Conservation (phyloP, 1,284 basidiomycete genomes). For the Mycosarcoma mackinlayi region DNA sequence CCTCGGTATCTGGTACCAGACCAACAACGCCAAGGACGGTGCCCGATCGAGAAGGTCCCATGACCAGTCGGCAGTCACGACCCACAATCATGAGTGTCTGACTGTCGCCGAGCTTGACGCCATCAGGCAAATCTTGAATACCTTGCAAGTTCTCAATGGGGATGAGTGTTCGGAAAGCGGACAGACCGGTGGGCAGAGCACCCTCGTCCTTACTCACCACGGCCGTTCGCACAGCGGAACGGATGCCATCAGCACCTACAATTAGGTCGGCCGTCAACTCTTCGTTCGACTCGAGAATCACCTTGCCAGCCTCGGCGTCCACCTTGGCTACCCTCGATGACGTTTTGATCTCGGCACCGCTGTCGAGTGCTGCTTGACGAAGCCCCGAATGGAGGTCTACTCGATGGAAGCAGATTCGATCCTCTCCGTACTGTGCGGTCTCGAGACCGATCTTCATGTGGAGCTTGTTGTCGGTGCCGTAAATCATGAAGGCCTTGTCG, state of each 20-base stretch:
- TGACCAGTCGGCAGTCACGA: constrained; percentile 57
- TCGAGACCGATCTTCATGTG: constrained; percentile 8
- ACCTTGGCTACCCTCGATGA: constrained; percentile 22
- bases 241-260: constrained; percentile 66
- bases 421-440: constrained; percentile 12
- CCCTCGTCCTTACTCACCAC: constrained; percentile 55
- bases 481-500: constrained; percentile 16
- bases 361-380: constrained; percentile 11
- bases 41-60: constrained; percentile 58
- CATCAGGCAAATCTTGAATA: constrained; percentile 28
- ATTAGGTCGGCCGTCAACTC: constrained; percentile 52
- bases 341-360: constrained; percentile 12
- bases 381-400: constrained; percentile 10
- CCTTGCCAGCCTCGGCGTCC: constrained; percentile 44
- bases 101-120: not conserved
- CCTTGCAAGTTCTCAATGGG: constrained; percentile 34
- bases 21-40: constrained; percentile 44
- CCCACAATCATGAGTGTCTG: constrained; percentile 18
- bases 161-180: constrained; percentile 62
- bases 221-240: constrained; percentile 69
- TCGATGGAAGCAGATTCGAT: constrained; percentile 16
- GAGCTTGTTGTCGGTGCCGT: constrained; percentile 8
- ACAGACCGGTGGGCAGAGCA: constrained; percentile 54
- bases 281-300: constrained; percentile 50
- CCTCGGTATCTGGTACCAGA: constrained; percentile 10